Evolutionary conservation across 1,284 basidiomycete genomes (phyloP), one percentile per base, ranked within the genome.

Genomic region (Malassezia cuniculi): DNA sequence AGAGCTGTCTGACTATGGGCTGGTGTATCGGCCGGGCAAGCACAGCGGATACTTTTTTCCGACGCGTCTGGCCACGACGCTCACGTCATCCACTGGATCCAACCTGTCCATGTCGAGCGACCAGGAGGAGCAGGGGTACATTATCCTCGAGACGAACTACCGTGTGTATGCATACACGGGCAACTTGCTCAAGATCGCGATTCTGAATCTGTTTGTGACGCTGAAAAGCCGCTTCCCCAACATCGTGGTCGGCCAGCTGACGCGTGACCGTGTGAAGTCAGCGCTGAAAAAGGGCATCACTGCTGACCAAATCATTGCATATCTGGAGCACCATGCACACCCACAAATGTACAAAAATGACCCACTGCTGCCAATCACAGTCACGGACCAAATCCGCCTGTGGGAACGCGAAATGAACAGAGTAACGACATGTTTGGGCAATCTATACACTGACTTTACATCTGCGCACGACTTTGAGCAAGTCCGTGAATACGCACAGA

Each of bases 351-450:
- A 82, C 60, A 85, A 81, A 69, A 85, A 87, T 68, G 84, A 84
- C 60, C 85, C 86, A 5, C 72, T 93, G 5, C 73, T 94, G 11
- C 87, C 87, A 19, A 84, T 90, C 26, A 94, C 90, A 0, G 89
- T 95, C 0, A 87, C 94, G 56, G 93, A 99, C 71, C 93, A 97
- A 70, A 84, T 99, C 52, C 79, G 93, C 36, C 73, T 97, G 12
- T 99, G 93, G 90, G 90, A 99, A 69, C 74, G 89, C 36, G 93
- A 97, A 71, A 80, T 83, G 69, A 89, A 95, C 68, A 77, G 93
- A 34, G 73, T 97, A 2, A 80, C 48, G 25, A 46, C 54, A 27
- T 48, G 52, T 8, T 12, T 43, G 10, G 41, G 42, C n/a, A 39
- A 45, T 24, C 74, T 93, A 27, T 90, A 89, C 69, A 84, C 78